These are phyloP conservation scores for Coniferiporia weirii DNA, from an alignment of 1,284 basidiomycete genomes.

Conservation along the genomic window DNA sequence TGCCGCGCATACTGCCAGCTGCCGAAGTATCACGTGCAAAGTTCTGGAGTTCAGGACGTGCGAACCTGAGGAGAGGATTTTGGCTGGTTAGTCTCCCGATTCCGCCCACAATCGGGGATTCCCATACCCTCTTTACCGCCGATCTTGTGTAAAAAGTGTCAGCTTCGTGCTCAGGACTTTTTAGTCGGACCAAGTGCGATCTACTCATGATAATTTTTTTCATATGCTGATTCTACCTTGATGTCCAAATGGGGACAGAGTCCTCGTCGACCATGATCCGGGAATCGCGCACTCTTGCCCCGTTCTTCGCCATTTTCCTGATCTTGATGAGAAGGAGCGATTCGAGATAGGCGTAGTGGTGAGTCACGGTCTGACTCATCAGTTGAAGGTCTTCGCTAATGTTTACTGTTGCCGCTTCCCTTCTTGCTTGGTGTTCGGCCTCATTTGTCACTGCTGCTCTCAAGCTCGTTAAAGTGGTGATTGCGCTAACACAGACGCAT, in stretches of 20 bases:
- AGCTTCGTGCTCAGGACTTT: no score
- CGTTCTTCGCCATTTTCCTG: background rate
- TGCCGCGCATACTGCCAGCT: no score
- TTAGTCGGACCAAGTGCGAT: background rate
- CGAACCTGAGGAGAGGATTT: no score
- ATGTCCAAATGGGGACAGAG: background rate
- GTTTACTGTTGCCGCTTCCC: no score
- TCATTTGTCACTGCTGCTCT: background rate
- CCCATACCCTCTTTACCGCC: no score
- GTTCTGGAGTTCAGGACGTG: no score
- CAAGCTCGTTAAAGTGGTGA: background rate
- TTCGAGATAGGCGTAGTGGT: background rate
- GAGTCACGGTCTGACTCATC: background rate
- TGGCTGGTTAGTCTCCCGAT: no score
- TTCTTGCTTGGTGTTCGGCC: no score
- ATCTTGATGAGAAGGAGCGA: background rate
- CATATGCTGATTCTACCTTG: background rate
- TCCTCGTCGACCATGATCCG: background rate
- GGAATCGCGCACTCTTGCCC: background rate
- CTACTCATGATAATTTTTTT: no score
- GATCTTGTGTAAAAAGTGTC: no score
- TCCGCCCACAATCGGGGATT: no score
- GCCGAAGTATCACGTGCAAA: no score
- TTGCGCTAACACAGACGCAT: background rate
- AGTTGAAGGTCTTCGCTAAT: background rate